Evolutionary conservation across 1,284 basidiomycete species (phyloP).

Genomic region (Cryptococcus floricola): DNA sequence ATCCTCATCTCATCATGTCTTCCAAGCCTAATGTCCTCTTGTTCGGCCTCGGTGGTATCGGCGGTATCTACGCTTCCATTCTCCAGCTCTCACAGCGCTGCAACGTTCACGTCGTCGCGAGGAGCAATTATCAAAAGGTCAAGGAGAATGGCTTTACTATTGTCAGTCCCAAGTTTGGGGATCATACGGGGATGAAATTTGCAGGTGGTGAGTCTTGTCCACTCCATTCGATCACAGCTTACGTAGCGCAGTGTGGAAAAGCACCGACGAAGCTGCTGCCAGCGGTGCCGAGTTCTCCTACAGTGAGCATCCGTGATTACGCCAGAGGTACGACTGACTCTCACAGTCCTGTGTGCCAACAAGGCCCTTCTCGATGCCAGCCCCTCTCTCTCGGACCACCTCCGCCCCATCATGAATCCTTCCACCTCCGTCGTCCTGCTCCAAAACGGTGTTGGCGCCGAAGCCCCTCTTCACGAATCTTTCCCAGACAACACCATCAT

Average conservation of each 20-base stretch:
- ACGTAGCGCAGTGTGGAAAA: constrained; percentile 32
- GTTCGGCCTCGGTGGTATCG: constrained; percentile 50
- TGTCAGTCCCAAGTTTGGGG: constrained; percentile 39
- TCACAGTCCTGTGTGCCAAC: constrained; percentile 43
- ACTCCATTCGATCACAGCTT: background rate
- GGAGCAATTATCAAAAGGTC: constrained; percentile 50
- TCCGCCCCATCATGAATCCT: constrained; percentile 36
- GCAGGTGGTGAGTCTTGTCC: constrained; percentile 36
- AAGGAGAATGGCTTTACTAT: constrained; percentile 44
- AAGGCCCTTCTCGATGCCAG: constrained; percentile 47
- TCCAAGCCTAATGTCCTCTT: constrained; percentile 33
- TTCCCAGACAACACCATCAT: constrained; percentile 51
- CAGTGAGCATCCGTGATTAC: constrained; percentile 14
- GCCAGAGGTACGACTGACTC: constrained; percentile 1
- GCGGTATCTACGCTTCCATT: constrained; percentile 52
- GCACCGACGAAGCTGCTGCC: constrained; percentile 41
- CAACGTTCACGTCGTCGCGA: constrained; percentile 50
- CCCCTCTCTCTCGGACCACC: constrained; percentile 43
- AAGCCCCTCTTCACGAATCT: constrained; percentile 48
- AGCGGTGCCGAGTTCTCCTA: constrained; percentile 38
- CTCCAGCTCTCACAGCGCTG: constrained; percentile 45
- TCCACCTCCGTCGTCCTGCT: constrained; percentile 51
- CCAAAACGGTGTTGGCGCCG: constrained; percentile 54
- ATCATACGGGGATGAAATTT: constrained; percentile 36
- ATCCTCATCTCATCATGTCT: constrained; percentile 4